A percentile compares a stretch with the other conserved stretches of the same genome.
Conservation (phyloP, 495 filamentous ascomycete species). For the Aeminium ludgeri region DNA sequence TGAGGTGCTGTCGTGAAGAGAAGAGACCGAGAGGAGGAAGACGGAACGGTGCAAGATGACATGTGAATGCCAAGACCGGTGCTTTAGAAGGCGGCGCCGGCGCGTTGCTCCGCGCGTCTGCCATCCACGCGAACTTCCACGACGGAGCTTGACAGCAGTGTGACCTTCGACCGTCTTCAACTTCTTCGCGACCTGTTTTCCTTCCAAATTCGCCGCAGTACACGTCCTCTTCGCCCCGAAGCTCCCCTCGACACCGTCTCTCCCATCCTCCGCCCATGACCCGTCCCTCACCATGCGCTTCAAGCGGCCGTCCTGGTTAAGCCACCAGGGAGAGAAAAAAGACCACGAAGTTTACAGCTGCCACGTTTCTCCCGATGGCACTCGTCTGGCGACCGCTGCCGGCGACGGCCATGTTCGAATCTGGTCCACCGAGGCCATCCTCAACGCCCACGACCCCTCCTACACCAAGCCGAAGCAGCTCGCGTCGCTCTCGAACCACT, state of each 20-base stretch:
- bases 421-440: slow-evolving; percentile 91
- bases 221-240: too few relatives aligned
- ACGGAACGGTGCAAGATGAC: too few relatives aligned
- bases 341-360: slow-evolving; percentile 96
- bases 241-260: background rate
- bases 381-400: slow-evolving; percentile 76
- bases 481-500: slow-evolving; percentile 94
- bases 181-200: too few relatives aligned
- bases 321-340: slow-evolving; percentile 72
- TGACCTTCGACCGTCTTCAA: too few relatives aligned
- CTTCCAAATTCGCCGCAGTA: too few relatives aligned
- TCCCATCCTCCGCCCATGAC: background rate
- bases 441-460: slow-evolving; percentile 50
- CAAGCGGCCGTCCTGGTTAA: slow-evolving; percentile 86
- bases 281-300: slow-evolving; percentile 48
- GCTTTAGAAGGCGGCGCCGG: background rate
- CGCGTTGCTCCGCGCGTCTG: background rate
- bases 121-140: too few relatives aligned
- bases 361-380: slow-evolving; percentile 88
- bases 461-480: slow-evolving; percentile 75
- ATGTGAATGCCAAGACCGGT: background rate
- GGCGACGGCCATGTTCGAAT: slow-evolving; percentile 96
- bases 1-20: background rate
- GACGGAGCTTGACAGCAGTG: too few relatives aligned
- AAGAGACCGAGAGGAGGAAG: background rate